A percentile compares a stretch with the other conserved stretches of the same genome.
phyloP scores from a whole-genome alignment of 768 basidiomycete species.

The Cytidiella melzeri region DNA sequence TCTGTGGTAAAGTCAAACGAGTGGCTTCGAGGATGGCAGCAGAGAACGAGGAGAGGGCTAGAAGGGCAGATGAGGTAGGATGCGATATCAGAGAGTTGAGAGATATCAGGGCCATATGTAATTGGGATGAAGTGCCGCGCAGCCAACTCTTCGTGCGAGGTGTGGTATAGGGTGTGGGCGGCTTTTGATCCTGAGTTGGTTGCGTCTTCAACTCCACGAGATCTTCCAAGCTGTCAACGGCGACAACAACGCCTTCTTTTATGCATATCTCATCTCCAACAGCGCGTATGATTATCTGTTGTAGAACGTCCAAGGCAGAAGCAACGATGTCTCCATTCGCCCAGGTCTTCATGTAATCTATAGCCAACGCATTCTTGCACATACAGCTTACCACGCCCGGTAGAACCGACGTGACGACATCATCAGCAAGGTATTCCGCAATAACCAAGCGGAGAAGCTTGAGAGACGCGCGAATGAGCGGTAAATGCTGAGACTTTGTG shows the following conservation, averaged over 20 bases:
- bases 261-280: conserved; percentile 66
- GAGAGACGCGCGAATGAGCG: conserved; percentile 63
- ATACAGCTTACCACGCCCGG: conserved; percentile 80
- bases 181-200: neutral
- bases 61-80: conserved; percentile 58
- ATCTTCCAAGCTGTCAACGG: conserved; percentile 58
- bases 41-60: conserved; percentile 52
- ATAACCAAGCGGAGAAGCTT: conserved; percentile 51
- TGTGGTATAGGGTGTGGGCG: conserved; percentile 36
- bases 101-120: conserved; percentile 77
- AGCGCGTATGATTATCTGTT: conserved; percentile 44
- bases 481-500: conserved; percentile 46
- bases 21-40: conserved; percentile 47
- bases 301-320: conserved; percentile 51
- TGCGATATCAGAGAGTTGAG: conserved; percentile 69
- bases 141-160: conserved; percentile 73
- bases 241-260: conserved; percentile 49
- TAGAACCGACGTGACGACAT: conserved; percentile 61
- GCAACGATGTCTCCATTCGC: conserved; percentile 65
- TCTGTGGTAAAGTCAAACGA: conserved; percentile 57
- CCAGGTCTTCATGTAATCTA: conserved; percentile 53
- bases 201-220: conserved; percentile 33
- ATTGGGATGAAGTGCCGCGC: conserved; percentile 71
- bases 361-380: conserved; percentile 62
- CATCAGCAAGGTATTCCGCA: conserved; percentile 38